phyloP scores from a whole-genome alignment of 1,284 basidiomycete genomes.

The Ceratobasidium sp. region DNA sequence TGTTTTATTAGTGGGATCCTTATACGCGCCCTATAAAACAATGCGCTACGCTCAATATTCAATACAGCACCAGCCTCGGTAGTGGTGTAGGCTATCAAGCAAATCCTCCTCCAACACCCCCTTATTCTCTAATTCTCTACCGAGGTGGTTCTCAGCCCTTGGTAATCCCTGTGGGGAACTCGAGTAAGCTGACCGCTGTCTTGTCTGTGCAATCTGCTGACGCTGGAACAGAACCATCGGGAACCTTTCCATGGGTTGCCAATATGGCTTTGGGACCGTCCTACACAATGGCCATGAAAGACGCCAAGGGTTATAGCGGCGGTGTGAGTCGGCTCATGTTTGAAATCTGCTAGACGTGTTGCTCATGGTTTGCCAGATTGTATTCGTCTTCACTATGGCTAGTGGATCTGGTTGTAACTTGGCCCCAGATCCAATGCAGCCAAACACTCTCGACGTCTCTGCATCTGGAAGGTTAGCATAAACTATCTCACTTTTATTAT shows the following conservation, averaged over 20 bases:
- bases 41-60: background rate
- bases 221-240: background rate
- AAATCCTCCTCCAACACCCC: slow-evolving; percentile 5
- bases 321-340: slow-evolving; percentile 2
- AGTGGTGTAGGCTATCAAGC: background rate
- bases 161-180: slow-evolving; percentile 12
- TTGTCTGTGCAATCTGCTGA: background rate
- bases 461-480: slow-evolving; percentile 13
- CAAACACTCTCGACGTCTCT: slow-evolving; percentile 6
- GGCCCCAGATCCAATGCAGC: slow-evolving; percentile 11
- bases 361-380: slow-evolving; percentile 1
- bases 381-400: slow-evolving; percentile 11
- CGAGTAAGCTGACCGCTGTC: background rate
- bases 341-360: background rate
- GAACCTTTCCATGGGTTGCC: slow-evolving; percentile 14
- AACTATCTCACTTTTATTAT: background rate
- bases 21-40: slow-evolving; percentile 10
- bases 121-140: slow-evolving; percentile 22
- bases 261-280: slow-evolving; percentile 13
- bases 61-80: background rate
- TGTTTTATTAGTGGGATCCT: background rate
- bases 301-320: slow-evolving; percentile 15
- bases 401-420: slow-evolving; percentile 8
- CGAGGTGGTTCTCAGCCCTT: slow-evolving; percentile 25
- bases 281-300: slow-evolving; percentile 32